Percentiles rank a stretch among this genome's conserved stretches.
phyloP scores from a whole-genome alignment of 2,329 filamentous ascomycete genomes.

The Furcasterigmium furcatum region DNA sequence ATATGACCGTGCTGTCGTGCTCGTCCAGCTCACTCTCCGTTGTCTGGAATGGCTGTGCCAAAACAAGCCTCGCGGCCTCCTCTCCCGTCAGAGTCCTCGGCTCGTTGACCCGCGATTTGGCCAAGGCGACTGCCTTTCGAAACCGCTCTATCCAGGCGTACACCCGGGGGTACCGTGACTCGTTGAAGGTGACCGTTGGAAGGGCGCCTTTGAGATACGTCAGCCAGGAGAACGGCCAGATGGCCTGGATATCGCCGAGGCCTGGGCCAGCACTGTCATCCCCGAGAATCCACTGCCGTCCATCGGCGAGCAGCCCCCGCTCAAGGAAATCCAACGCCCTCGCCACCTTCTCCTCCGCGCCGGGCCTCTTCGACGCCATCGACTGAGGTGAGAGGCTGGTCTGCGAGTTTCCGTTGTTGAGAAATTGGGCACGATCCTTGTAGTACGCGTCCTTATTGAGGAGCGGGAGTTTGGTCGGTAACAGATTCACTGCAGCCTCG shows the following conservation, averaged over 20 bases:
- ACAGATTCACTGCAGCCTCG: constrained; percentile 42
- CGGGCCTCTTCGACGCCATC: constrained; percentile 35
- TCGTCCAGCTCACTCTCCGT: constrained; percentile 37
- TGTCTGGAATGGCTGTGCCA: constrained; percentile 40
- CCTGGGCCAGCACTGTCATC: constrained; percentile 39
- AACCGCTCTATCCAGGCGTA: constrained; percentile 67
- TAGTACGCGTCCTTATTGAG: constrained; percentile 48
- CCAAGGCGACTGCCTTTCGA: constrained; percentile 38
- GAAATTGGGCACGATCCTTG: constrained; percentile 49
- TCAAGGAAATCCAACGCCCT: constrained; percentile 58
- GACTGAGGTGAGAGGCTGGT: constrained; percentile 13
- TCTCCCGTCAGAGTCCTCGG: constrained; percentile 45
- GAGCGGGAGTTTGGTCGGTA: constrained; percentile 53
- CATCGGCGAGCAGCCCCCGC: constrained; percentile 59
- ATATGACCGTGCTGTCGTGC: constrained; percentile 40
- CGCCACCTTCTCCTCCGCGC: constrained; percentile 53
- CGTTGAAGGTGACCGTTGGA: constrained; percentile 47
- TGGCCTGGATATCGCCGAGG: constrained; percentile 65
- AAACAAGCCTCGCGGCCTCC: constrained; percentile 40
- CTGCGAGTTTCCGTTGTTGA: constrained; percentile 15
- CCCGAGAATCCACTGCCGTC: constrained; percentile 60
- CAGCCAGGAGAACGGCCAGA: constrained; percentile 69
- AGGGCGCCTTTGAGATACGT: constrained; percentile 51
- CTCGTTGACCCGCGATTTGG: constrained; percentile 29
- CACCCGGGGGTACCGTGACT: constrained; percentile 51